These are phyloP conservation scores for Dictyostelium discoideum DNA, from an alignment of 78 protist species.

Conservation along the genomic window dicty_2.7 NC_007089.4:5103001-5103500, in stretches of 20 bases:
- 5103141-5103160: not conserved
- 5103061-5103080: not conserved
- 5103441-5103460: too few relatives aligned
- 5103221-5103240: conserved; percentile 14
- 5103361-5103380: not conserved
- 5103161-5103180: not conserved
- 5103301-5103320: conserved; percentile 45
- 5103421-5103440: too few relatives aligned
- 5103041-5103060: not conserved
- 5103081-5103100: not conserved
- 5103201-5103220: not conserved
- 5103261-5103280: conserved; percentile 1
- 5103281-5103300: conserved; percentile 55
- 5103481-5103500: too few relatives aligned
- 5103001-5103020: not conserved
- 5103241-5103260: not conserved
- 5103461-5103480: too few relatives aligned
- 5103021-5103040: not conserved
- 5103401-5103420: too few relatives aligned
- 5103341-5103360: not conserved
- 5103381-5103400: too few relatives aligned
- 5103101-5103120: not conserved
- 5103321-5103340: not conserved
- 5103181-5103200: not conserved
- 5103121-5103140: not conserved